These are phyloP conservation scores for Groenewaldozyma auringiensis DNA, from an alignment of 1,139 yeast genomes.

Conservation along the genomic window DNA sequence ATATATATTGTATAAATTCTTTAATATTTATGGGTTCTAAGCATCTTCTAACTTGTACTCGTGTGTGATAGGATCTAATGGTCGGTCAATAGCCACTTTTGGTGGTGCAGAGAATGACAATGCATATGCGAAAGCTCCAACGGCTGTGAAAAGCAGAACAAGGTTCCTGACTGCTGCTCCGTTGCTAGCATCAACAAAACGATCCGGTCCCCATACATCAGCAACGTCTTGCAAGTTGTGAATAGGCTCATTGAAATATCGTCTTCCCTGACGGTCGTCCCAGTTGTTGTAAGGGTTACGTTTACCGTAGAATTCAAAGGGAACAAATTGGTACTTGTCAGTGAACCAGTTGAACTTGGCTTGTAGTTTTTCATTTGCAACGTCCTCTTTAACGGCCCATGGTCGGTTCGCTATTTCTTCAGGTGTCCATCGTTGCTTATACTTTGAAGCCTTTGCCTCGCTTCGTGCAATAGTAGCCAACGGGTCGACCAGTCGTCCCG, in stretches of 20 bases:
- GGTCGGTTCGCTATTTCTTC: slow-evolving; percentile 1
- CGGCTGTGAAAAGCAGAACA: slow-evolving; percentile 45
- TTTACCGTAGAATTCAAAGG: not conserved
- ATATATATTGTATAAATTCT: not conserved
- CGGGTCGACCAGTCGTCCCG: not conserved
- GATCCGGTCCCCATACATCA: slow-evolving; percentile 86
- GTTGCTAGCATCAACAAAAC: slow-evolving; percentile 54
- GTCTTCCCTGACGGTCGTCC: slow-evolving; percentile 77
- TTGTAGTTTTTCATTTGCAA: not conserved
- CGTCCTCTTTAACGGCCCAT: slow-evolving; percentile 1
- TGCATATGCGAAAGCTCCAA: slow-evolving; percentile 48
- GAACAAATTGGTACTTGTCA: slow-evolving; percentile 1
- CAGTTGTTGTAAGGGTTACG: slow-evolving; percentile 56
- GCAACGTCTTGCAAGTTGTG: slow-evolving; percentile 44
- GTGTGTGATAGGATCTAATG: not conserved
- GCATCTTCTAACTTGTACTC: slow-evolving; percentile 28
- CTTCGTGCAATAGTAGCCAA: slow-evolving; percentile 3
- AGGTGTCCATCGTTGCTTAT: slow-evolving; percentile 1
- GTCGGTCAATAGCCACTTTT: slow-evolving; percentile 67
- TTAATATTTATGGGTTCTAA: slow-evolving; percentile 34
- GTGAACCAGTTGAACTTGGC: not conserved
- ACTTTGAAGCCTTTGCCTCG: slow-evolving; percentile 1
- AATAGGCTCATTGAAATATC: slow-evolving; percentile 63
- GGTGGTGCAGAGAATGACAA: slow-evolving; percentile 59
- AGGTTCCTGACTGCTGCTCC: slow-evolving; percentile 50